phyloP scores from a whole-genome alignment of 257 asterid genomes.

The Fraxinus cuspidata region DNA sequence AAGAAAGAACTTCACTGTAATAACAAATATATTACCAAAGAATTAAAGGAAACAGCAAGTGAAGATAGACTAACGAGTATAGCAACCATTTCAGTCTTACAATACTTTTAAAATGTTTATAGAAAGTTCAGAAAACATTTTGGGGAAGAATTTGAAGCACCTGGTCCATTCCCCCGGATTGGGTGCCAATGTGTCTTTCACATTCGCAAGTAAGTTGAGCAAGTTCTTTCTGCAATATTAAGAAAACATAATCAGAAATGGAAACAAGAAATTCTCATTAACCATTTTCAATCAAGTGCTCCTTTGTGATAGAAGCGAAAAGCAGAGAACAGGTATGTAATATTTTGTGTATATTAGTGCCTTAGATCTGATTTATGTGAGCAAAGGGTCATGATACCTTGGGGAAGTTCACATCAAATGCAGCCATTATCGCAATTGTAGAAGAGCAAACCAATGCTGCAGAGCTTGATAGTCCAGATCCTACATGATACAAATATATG shows the following conservation, averaged over 20 bases:
- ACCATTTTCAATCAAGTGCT: background rate
- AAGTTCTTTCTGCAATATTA: conserved; percentile 71
- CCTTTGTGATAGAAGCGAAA: background rate
- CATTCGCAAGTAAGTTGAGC: conserved; percentile 97
- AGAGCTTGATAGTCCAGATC: conserved; percentile 98
- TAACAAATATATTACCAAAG: background rate
- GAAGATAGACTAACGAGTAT: background rate
- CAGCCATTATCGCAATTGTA: conserved; percentile 91
- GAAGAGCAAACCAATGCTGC: conserved; percentile 98
- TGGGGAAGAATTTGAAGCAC: conserved; percentile 39
- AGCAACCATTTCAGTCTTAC: background rate
- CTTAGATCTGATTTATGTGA: conserved; percentile 1
- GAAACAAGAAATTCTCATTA: background rate
- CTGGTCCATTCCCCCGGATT: conserved; percentile 99
- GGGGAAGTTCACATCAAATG: conserved; percentile 55
- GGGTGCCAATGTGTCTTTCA: conserved; percentile 96
- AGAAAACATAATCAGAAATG: background rate
- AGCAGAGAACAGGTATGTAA: background rate
- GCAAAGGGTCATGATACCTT: conserved; percentile 46
- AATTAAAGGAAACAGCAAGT: background rate
- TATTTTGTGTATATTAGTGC: background rate
- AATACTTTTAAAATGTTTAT: background rate
- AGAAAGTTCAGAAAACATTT: background rate
- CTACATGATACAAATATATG: conserved; percentile 38
- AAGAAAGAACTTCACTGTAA: background rate